Conservation (phyloP, 306 rosid species). For the Citrullus colocynthis region DNA sequence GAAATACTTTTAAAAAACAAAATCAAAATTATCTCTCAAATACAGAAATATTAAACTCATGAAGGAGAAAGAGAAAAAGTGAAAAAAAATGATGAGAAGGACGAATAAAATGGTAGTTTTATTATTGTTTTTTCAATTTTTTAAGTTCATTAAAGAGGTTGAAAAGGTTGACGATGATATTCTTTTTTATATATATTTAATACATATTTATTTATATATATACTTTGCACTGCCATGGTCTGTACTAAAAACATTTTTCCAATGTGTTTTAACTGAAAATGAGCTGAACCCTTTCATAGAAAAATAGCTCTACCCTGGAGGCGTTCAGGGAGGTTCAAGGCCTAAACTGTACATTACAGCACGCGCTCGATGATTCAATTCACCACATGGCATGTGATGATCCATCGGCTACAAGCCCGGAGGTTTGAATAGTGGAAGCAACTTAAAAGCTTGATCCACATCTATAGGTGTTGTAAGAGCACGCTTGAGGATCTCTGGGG, state of each 20-base stretch:
- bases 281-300: not conserved
- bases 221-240: not conserved
- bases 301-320: not conserved
- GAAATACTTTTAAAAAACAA: no score
- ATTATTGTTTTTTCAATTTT: no score
- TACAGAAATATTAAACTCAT: no score
- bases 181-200: no score
- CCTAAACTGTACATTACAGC: not conserved
- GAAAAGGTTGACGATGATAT: no score
- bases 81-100: no score
- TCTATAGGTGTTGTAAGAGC: conserved; percentile 56
- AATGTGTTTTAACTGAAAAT: not conserved
- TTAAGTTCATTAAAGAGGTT: no score
- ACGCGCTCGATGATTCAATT: not conserved
- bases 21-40: no score
- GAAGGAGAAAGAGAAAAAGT: no score
- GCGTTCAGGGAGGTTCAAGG: not conserved
- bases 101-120: no score
- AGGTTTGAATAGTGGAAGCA: conserved; percentile 58
- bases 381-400: not conserved
- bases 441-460: conserved; percentile 29
- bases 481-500: conserved; percentile 27
- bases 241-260: not conserved
- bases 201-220: not conserved
- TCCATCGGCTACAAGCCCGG: conserved; percentile 47